Conservation (phyloP, 1,284 basidiomycete species). For the Mycena sp. region DNA sequence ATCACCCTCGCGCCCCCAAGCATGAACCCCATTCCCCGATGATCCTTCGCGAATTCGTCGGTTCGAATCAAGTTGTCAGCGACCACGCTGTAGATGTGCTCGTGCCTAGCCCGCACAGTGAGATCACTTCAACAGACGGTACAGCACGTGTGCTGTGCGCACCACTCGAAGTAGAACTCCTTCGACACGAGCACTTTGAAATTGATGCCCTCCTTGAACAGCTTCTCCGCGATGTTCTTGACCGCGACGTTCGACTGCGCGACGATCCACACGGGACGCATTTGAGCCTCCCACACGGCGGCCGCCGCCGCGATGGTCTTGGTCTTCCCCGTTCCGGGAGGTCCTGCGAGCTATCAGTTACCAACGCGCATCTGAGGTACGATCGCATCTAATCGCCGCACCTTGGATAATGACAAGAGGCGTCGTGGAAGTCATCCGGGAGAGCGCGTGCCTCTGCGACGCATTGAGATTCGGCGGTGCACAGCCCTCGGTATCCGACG, state of each 20-base stretch:
- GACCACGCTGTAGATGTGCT: conserved; percentile 52
- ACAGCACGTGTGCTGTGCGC: conserved; percentile 20
- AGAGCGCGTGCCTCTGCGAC: conserved; percentile 39
- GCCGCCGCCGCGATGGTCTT: conserved; percentile 29
- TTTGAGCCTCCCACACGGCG: conserved; percentile 13
- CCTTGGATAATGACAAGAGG: conserved; percentile 58
- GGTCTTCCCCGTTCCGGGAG: conserved; percentile 32
- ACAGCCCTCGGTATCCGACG: neutral
- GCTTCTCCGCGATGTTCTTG: conserved; percentile 34
- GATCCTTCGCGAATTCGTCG: conserved; percentile 43
- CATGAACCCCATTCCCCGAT: conserved; percentile 30
- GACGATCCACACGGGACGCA: conserved; percentile 24
- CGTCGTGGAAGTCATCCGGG: neutral
- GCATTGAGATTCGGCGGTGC: conserved; percentile 37
- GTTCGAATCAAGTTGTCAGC: conserved; percentile 46
- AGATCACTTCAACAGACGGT: neutral
- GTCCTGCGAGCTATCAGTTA: conserved; percentile 11
- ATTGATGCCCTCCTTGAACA: conserved; percentile 46
- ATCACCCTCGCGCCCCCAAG: conserved; percentile 29
- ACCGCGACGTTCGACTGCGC: conserved; percentile 33
- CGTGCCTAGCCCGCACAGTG: conserved; percentile 48
- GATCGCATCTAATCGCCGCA: conserved; percentile 18
- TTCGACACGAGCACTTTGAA: conserved; percentile 59
- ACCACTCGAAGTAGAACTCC: conserved; percentile 61
- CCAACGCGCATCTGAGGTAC: too few relatives aligned